Conservation (phyloP, 768 basidiomycete species). For the Boletus insuetus region DNA sequence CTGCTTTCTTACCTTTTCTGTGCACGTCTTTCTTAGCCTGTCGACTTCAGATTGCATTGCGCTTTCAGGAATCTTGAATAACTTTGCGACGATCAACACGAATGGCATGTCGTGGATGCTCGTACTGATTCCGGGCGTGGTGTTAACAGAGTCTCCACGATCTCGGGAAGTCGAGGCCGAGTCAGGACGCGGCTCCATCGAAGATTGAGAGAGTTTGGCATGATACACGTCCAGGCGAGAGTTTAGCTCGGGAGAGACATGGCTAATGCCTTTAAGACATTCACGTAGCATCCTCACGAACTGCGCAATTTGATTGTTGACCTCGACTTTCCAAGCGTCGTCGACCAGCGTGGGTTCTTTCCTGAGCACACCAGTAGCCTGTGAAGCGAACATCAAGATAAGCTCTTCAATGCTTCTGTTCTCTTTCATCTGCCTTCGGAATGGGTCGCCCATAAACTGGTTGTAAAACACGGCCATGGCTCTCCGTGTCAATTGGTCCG, state of each 20-base stretch:
- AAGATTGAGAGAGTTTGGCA: constrained; percentile 66
- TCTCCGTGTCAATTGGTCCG: constrained; percentile 84
- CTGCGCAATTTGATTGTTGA: constrained; percentile 87
- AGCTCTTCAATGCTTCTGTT: constrained; percentile 97
- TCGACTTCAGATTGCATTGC: constrained; percentile 75
- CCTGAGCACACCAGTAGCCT: constrained; percentile 82
- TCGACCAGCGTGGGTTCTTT: constrained; percentile 83
- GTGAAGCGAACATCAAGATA: constrained; percentile 92
- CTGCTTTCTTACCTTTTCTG: constrained; percentile 58
- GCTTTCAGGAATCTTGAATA: constrained; percentile 73
- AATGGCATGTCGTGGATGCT: constrained; percentile 76
- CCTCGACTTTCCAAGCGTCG: constrained; percentile 90
- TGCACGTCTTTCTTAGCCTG: constrained; percentile 58
- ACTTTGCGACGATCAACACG: constrained; percentile 59
- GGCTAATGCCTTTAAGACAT: constrained; percentile 65
- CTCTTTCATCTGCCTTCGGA: constrained; percentile 90
- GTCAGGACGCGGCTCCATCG: constrained; percentile 67
- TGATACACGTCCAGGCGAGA: constrained; percentile 82
- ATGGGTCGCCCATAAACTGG: constrained; percentile 80
- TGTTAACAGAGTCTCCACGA: constrained; percentile 46
- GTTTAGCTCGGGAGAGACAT: constrained; percentile 81
- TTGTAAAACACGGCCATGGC: constrained; percentile 93
- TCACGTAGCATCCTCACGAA: constrained; percentile 88
- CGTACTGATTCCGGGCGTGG: constrained; percentile 36
- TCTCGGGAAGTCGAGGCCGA: constrained; percentile 57